A percentile compares a stretch with the other conserved stretches of the same genome.
These are phyloP conservation scores for Phytophthora hibernalis DNA, from an alignment of 352 stramenopile genomes.

Conservation along the genomic window DNA sequence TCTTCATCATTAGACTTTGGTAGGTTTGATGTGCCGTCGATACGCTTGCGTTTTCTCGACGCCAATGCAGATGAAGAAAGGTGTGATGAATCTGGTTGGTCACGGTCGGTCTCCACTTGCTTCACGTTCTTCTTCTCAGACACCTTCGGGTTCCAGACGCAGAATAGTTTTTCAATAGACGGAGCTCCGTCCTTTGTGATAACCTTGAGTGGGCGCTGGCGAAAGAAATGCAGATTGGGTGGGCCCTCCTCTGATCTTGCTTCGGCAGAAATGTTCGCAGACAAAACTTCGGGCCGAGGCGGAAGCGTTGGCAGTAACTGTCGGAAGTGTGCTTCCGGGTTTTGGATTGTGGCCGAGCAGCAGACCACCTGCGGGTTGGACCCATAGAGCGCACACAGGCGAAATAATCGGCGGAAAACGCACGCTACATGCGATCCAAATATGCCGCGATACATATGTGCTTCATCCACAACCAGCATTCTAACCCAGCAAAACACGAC, in stretches of 20 bases:
- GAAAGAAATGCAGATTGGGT: conserved; percentile 69
- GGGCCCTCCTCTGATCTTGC: conserved; percentile 22
- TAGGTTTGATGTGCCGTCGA: not conserved
- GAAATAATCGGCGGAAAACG: conserved; percentile 92
- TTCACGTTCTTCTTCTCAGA: conserved; percentile 14
- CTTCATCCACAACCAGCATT: conserved; percentile 84
- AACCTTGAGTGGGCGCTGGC: conserved; percentile 56
- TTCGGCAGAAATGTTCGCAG: not conserved
- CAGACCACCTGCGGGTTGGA: conserved; percentile 91
- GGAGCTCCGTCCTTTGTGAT: conserved; percentile 93
- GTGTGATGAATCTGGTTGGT: not conserved
- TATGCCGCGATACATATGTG: conserved; percentile 95
- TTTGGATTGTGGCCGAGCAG: conserved; percentile 97
- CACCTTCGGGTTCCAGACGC: conserved; percentile 95
- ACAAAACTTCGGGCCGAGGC: conserved; percentile 1
- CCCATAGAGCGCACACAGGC: conserved; percentile 86
- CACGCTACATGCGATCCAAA: conserved; percentile 87
- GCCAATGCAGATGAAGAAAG: not conserved
- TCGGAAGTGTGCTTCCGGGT: conserved; percentile 93
- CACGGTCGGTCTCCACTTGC: not conserved
- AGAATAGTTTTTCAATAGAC: conserved; percentile 93
- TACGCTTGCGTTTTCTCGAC: conserved; percentile 35
- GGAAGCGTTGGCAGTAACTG: conserved; percentile 86
- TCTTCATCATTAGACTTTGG: not conserved
- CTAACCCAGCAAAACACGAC: conserved; percentile 31